These are phyloP conservation scores for Lizonia empirigonia DNA, from an alignment of 2,329 filamentous ascomycete genomes.

Conservation along the genomic window DNA sequence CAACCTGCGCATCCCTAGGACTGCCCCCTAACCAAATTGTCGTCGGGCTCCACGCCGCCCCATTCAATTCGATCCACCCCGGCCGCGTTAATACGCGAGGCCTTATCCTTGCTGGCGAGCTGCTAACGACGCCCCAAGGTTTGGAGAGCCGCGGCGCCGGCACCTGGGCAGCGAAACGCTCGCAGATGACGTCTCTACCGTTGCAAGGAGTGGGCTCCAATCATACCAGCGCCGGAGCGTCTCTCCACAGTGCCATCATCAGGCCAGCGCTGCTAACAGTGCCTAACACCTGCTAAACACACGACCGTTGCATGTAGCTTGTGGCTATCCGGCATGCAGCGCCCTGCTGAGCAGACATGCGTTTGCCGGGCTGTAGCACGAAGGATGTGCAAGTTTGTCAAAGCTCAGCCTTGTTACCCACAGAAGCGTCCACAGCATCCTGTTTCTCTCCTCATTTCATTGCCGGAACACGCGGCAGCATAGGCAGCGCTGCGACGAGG, in stretches of 20 bases:
- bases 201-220: constrained; percentile 18
- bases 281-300: constrained; percentile 9
- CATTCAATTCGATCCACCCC: constrained; percentile 18
- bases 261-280: constrained; percentile 12
- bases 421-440: constrained; percentile 4
- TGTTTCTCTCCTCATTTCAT: constrained; percentile 1
- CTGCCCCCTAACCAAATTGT: constrained; percentile 16
- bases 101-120: constrained; percentile 19
- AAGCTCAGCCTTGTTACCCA: constrained; percentile 13
- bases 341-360: constrained; percentile 18
- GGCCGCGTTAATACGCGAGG: constrained; percentile 11
- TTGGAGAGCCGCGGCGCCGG: constrained; percentile 19
- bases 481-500: background rate
- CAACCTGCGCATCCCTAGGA: constrained; percentile 16
- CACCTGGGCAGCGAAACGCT: constrained; percentile 25
- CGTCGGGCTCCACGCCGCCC: constrained; percentile 23
- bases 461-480: constrained; percentile 11
- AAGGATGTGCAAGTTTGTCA: constrained; percentile 11
- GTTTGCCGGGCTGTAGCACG: background rate
- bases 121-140: constrained; percentile 20
- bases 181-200: constrained; percentile 28
- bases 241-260: constrained; percentile 22
- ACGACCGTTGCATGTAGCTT: too few species aligned
- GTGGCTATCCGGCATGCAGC: constrained; percentile 19
- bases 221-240: constrained; percentile 15